A percentile compares a stretch with the other conserved stretches of the same genome.
Evolutionary conservation across 1,284 basidiomycete genomes (phyloP).

Genomic region (Erythrobasidium hasegawianum): DNA sequence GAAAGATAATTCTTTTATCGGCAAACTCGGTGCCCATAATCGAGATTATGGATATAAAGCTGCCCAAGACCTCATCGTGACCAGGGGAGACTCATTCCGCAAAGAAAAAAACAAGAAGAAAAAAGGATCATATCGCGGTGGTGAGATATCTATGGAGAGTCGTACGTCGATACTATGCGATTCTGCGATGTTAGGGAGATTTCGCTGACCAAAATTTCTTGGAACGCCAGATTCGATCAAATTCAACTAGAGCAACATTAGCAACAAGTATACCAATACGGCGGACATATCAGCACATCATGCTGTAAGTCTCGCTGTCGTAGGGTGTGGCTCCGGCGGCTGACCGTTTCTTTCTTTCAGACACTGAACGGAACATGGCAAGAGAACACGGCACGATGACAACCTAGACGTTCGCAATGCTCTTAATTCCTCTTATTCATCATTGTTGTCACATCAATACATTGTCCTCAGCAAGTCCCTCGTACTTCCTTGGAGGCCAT

Average conservation of each 20-base stretch:
- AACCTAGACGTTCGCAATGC: too few species aligned
- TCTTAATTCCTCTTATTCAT: too few species aligned
- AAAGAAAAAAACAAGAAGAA: constrained; percentile 99
- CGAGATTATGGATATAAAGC: constrained; percentile 88
- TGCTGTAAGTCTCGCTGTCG: too few species aligned
- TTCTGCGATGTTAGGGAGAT: neutral
- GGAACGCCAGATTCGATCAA: constrained; percentile 23
- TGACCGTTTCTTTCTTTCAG: too few species aligned
- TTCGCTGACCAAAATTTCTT: neutral
- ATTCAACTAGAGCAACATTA: constrained; percentile 2
- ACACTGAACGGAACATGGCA: too few species aligned
- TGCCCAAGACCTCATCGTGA: constrained; percentile 81
- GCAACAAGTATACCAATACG: too few species aligned
- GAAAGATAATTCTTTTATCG: constrained; percentile 76
- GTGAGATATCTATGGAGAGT: constrained; percentile 53
- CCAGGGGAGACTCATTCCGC: constrained; percentile 87
- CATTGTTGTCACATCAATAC: too few species aligned
- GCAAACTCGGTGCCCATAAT: constrained; percentile 61
- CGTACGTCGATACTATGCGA: neutral
- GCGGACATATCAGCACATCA: too few species aligned
- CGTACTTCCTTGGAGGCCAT: too few species aligned
- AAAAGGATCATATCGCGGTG: constrained; percentile 58
- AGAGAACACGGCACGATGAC: too few species aligned
- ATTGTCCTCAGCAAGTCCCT: too few species aligned
- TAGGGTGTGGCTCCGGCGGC: too few species aligned